Conservation (phyloP, 2,329 filamentous ascomycete species). For the Cercospora brassicicola region DNA sequence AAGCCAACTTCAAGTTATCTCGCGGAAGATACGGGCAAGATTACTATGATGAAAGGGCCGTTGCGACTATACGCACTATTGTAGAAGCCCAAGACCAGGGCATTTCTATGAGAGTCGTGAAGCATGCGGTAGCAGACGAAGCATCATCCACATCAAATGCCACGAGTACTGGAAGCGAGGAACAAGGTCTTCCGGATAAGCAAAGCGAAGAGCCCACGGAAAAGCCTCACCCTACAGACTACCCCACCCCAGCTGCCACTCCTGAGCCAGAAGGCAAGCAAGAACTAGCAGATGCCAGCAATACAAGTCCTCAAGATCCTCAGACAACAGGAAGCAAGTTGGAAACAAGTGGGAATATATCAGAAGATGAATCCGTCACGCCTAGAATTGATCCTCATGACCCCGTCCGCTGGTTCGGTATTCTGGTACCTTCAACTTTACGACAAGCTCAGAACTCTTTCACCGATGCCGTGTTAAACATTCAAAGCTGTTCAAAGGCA, state of each 20-base stretch:
- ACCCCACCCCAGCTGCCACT: slow-evolving; percentile 38
- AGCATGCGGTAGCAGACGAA: background rate
- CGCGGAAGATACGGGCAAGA: slow-evolving; percentile 65
- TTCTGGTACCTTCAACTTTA: slow-evolving; percentile 52
- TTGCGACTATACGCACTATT: slow-evolving; percentile 9
- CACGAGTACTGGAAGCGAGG: background rate
- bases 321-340: background rate
- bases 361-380: slow-evolving; percentile 4
- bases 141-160: background rate
- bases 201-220: background rate
- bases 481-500: slow-evolving; percentile 59
- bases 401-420: slow-evolving; percentile 60
- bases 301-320: background rate
- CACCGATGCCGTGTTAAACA: slow-evolving; percentile 53
- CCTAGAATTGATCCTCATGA: slow-evolving; percentile 42
- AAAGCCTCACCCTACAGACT: slow-evolving; percentile 10
- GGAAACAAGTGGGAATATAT: background rate
- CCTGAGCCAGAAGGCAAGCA: slow-evolving; percentile 44
- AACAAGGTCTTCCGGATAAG: background rate
- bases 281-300: background rate
- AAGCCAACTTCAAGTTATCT: slow-evolving; percentile 69
- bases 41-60: slow-evolving; percentile 66
- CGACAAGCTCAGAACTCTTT: slow-evolving; percentile 62
- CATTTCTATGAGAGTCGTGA: background rate
- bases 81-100: slow-evolving; percentile 8